Evolutionary conservation across 345 rosid species (phyloP).

Genomic region (Psidium friedrichsthalianum): DNA sequence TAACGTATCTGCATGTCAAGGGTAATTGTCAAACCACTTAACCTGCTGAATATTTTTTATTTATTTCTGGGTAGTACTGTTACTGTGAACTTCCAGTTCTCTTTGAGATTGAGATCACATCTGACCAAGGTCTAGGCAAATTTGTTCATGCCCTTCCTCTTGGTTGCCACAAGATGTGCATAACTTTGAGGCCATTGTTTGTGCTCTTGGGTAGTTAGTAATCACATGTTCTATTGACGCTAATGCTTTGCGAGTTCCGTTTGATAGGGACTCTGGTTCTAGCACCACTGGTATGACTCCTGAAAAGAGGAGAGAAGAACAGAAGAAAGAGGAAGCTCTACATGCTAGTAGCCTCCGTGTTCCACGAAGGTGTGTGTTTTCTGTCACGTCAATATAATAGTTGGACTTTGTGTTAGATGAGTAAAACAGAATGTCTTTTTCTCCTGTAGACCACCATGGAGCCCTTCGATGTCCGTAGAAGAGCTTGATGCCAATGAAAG

Average conservation of each 20-base stretch:
- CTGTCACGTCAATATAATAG: background rate
- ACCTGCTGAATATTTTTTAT: background rate
- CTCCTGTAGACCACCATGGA: constrained; percentile 60
- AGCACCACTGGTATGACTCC: constrained; percentile 31
- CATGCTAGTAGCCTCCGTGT: constrained; percentile 56
- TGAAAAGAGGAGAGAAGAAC: constrained; percentile 53
- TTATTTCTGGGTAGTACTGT: background rate
- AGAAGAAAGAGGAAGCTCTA: constrained; percentile 57
- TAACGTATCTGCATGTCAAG: background rate
- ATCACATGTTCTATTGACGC: background rate
- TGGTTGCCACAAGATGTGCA: background rate
- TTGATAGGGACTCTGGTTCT: constrained; percentile 46
- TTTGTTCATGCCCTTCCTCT: background rate
- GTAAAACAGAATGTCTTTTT: background rate
- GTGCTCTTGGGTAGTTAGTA: background rate
- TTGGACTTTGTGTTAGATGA: background rate
- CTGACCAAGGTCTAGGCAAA: background rate
- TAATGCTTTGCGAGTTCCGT: background rate
- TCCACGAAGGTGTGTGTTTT: constrained; percentile 39
- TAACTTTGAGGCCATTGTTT: background rate
- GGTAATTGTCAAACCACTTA: background rate
- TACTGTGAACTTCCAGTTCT: background rate
- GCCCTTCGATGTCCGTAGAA: constrained; percentile 50
- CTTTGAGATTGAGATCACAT: background rate
- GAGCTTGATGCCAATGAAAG: constrained; percentile 63